A percentile compares a stretch with the other conserved stretches of the same genome.
Evolutionary conservation across 2,329 filamentous ascomycete species (phyloP).

Genomic region (Coniosporium tulheliwenetii): DNA sequence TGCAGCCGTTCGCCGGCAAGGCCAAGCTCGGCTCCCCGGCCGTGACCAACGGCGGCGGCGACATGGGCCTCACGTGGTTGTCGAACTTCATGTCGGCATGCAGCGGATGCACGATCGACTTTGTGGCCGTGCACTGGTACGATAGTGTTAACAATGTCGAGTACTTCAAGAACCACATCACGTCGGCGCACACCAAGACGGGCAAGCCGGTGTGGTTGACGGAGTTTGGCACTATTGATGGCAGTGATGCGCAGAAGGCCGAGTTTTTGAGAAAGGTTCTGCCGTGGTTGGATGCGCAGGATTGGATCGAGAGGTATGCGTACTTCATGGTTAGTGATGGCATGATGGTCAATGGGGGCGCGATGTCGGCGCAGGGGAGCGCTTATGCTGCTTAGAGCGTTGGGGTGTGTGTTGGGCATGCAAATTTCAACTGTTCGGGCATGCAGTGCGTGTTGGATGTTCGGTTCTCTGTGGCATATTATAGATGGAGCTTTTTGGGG

Average conservation of each 20-base stretch:
- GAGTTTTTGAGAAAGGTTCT: constrained; percentile 36
- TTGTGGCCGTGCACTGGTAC: constrained; percentile 52
- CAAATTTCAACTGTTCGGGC: no score
- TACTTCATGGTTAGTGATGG: constrained; percentile 23
- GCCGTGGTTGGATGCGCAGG: constrained; percentile 25
- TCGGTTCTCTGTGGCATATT: no score
- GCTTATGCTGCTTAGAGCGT: constrained; percentile 8
- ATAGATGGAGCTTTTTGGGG: no score
- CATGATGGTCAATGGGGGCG: constrained; percentile 15
- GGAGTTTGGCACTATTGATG: constrained; percentile 43
- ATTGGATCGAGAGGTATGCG: constrained; percentile 18
- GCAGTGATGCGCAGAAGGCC: constrained; percentile 22
- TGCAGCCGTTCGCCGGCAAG: constrained; percentile 39
- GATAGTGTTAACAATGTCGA: constrained; percentile 29
- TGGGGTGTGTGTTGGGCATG: background rate
- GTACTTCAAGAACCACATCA: constrained; percentile 40
- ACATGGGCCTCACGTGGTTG: constrained; percentile 41
- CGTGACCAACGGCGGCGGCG: constrained; percentile 42
- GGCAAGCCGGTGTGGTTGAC: constrained; percentile 42
- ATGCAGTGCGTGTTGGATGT: no score
- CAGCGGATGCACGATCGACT: constrained; percentile 39
- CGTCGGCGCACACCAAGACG: constrained; percentile 20
- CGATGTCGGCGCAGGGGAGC: constrained; percentile 12
- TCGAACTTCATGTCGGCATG: constrained; percentile 37
- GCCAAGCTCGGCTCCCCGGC: constrained; percentile 42